Evolutionary conservation across 2,329 filamentous ascomycete genomes (phyloP).

Genomic region (Pseudocercospora musae): DNA sequence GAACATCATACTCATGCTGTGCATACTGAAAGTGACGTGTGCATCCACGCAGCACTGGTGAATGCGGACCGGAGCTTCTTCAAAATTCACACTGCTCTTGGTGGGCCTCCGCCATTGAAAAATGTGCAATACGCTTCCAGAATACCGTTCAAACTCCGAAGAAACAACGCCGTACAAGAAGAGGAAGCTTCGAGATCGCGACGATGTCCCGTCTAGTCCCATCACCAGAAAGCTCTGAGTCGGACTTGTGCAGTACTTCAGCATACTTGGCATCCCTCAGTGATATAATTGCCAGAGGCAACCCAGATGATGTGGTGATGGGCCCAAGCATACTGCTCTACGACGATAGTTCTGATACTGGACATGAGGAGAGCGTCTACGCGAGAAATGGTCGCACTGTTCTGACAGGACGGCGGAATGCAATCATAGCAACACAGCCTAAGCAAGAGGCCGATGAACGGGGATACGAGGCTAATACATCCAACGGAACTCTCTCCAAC

Average conservation of each 20-base stretch:
- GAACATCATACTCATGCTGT: not conserved
- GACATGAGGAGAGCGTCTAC: not conserved
- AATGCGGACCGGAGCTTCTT: not conserved
- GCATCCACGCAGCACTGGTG: not conserved
- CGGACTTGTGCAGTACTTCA: not conserved
- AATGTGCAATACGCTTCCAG: not conserved
- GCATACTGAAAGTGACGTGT: not conserved
- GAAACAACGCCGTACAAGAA: not conserved
- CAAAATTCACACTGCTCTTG: not conserved
- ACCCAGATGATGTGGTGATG: not conserved
- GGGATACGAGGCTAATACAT: not conserved
- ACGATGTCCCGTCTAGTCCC: not conserved
- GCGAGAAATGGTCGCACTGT: not conserved
- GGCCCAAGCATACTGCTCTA: not conserved
- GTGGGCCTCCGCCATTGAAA: not conserved
- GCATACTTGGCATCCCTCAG: not conserved
- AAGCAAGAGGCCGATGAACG: no score
- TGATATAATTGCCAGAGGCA: not conserved
- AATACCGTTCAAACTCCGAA: not conserved
- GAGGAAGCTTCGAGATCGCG: not conserved
- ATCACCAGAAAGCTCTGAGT: not conserved
- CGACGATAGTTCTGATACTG: not conserved
- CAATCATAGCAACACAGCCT: not conserved
- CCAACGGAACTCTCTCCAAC: not conserved
- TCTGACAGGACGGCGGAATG: not conserved